Conservation (phyloP, 1,284 basidiomycete species). For the Malassezia equina region DNA sequence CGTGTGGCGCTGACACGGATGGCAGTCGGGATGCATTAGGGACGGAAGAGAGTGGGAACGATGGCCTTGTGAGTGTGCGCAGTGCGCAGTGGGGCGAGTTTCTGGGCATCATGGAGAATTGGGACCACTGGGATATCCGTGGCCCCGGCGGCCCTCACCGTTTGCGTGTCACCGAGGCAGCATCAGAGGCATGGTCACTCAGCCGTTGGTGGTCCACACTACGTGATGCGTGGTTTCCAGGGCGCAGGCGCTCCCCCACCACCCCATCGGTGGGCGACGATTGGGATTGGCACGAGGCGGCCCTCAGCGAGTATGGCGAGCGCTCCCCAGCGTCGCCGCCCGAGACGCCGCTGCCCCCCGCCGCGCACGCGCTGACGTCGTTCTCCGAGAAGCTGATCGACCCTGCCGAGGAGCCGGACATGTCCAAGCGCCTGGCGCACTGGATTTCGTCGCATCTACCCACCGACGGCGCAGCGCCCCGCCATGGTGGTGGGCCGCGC, state of each 20-base stretch:
- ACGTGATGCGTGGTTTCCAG: not conserved
- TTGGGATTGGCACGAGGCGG: slow-evolving; percentile 16
- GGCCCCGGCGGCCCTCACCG: slow-evolving; percentile 56
- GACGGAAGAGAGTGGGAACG: slow-evolving; percentile 68
- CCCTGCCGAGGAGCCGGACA: not conserved
- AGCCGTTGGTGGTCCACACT: not conserved
- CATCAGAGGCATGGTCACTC: not conserved
- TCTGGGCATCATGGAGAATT: slow-evolving; percentile 75
- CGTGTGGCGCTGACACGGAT: slow-evolving; percentile 34
- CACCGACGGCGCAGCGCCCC: not conserved
- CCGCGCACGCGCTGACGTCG: slow-evolving; percentile 10
- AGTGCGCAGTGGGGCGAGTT: slow-evolving; percentile 50
- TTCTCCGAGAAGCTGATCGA: not conserved
- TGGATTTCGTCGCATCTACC: slow-evolving; percentile 19
- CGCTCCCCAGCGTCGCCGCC: not conserved
- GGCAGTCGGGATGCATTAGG: slow-evolving; percentile 48
- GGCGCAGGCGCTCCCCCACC: not conserved
- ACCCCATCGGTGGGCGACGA: not conserved
- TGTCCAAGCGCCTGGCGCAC: slow-evolving; percentile 1
- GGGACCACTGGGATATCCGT: slow-evolving; percentile 93
- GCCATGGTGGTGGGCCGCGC: too few relatives aligned
- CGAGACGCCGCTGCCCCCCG: slow-evolving; percentile 1
- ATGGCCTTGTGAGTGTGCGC: slow-evolving; percentile 78
- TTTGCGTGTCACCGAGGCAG: slow-evolving; percentile 14
- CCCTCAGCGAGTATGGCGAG: slow-evolving; percentile 9